phyloP scores from a whole-genome alignment of 768 basidiomycete species.

The Piloderma croceum region DNA sequence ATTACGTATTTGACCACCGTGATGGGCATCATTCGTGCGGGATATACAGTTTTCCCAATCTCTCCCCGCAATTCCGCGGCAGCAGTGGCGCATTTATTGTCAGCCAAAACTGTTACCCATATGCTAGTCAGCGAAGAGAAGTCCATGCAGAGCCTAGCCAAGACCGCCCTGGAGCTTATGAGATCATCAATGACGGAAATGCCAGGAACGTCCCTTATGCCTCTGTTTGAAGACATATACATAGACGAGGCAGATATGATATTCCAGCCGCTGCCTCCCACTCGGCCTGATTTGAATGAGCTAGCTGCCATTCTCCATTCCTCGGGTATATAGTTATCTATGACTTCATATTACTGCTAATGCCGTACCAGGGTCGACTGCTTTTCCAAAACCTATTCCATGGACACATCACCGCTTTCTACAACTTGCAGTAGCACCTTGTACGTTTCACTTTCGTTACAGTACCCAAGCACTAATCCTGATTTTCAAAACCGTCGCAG shows the following conservation, averaged over 20 bases:
- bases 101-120: slow-evolving; percentile 15
- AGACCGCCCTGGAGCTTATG: slow-evolving; percentile 1
- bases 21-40: slow-evolving; percentile 20
- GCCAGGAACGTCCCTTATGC: not conserved
- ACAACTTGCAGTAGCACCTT: slow-evolving; percentile 8
- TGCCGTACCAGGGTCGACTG: slow-evolving; percentile 8
- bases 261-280: slow-evolving; percentile 24
- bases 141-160: slow-evolving; percentile 14
- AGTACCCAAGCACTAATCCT: not conserved
- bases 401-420: slow-evolving; percentile 7
- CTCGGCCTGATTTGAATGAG: slow-evolving; percentile 7
- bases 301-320: slow-evolving; percentile 22
- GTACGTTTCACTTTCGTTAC: too few relatives aligned
- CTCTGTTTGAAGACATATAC: not conserved
- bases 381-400: slow-evolving; percentile 12
- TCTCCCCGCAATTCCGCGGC: slow-evolving; percentile 29
- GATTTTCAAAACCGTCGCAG: slow-evolving; percentile 5
- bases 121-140: slow-evolving; percentile 20
- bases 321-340: slow-evolving; percentile 13
- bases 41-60: slow-evolving; percentile 27
- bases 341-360: not conserved
- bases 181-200: not conserved
- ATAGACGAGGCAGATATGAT: slow-evolving; percentile 4
- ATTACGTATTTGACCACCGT: slow-evolving; percentile 25
- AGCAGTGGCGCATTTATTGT: slow-evolving; percentile 32